Evolutionary conservation across 2,329 filamentous ascomycete species (phyloP).

Genomic region (Phialophora macrospora): DNA sequence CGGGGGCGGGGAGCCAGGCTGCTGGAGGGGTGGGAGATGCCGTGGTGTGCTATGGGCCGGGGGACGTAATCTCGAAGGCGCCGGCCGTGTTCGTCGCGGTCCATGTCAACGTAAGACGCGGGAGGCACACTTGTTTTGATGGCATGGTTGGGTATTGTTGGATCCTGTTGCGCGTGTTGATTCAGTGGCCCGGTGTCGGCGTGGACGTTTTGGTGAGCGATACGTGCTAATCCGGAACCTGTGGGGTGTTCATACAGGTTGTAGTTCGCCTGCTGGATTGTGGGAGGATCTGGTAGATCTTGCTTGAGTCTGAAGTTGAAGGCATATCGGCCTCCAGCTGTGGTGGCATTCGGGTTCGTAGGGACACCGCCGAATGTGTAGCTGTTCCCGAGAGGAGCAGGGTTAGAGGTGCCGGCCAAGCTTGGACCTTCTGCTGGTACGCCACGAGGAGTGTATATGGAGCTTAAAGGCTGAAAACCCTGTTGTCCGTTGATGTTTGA

Average conservation of each 20-base stretch:
- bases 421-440: neutral
- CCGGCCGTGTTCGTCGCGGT: constrained; percentile 25
- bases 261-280: neutral
- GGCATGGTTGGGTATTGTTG: constrained; percentile 8
- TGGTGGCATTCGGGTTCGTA: constrained; percentile 8
- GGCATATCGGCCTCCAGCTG: constrained; percentile 11
- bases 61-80: constrained; percentile 9
- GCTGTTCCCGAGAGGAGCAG: constrained; percentile 2
- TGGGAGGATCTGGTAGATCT: neutral
- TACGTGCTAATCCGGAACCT: constrained; percentile 16
- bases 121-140: neutral
- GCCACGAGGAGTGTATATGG: neutral
- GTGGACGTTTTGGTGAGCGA: constrained; percentile 12
- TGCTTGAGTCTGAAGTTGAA: constrained; percentile 14
- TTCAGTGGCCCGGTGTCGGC: neutral
- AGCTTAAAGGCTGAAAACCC: neutral
- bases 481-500: constrained; percentile 7
- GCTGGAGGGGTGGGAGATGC: neutral
- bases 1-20: neutral
- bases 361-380: constrained; percentile 27
- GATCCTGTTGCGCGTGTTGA: neutral
- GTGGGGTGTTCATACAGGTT: constrained; percentile 2
- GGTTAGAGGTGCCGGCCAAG: neutral
- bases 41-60: constrained; percentile 14
- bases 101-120: constrained; percentile 25